Evolutionary conservation across 2,329 filamentous ascomycete genomes (phyloP), one percentile per base, ranked within the genome.

Genomic region (Biscogniauxia sp.): DNA sequence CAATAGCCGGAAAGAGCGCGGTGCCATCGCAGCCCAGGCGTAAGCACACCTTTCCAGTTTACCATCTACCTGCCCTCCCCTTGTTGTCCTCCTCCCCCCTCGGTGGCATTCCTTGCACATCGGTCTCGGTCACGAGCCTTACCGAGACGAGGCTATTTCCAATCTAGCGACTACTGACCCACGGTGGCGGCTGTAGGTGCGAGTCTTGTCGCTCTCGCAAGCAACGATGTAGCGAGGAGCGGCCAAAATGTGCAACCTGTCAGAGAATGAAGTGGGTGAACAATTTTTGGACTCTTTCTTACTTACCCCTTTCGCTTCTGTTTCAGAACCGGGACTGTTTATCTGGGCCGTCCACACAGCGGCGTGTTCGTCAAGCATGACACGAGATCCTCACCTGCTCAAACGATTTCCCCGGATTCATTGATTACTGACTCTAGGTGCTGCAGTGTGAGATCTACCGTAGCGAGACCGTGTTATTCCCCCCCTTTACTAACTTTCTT

Each of bases 141-240:
- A 23, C 23, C 25, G 19, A 26, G 52, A 32, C 8, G 25, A 26
- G 23, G 52, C 19, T 23, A 26, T 53, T 20, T 26, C 52, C 37
- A 17, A 45, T 45, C 7, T 45, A 45, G 37, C 37, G 37, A n/a
- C 51, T 52, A 26, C 51, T 52, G 23, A 52, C 51, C 11, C 37
- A 45, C 51, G 51, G 51, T 23, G 11, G 13, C 51, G 51, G 51
- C 51, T 56, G 37, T n/a, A 56, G 54, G n/a, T 87, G 84, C 74
- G 83, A 87, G 67, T 85, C 80, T 28, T 87, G 84, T 71, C 80
- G 84, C 54, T 75, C 72, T 55, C 83, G 86, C 65, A 89, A 88
- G 73, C 85, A 87, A 66, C 85, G 82, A 76, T 89, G 86, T 73
- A 85, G 88, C 70, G 86, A 88, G 70, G 77, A 80, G 68, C 77